phyloP scores from a whole-genome alignment of 164 flowering plant genomes.

The Taxillus chinensis region DNA sequence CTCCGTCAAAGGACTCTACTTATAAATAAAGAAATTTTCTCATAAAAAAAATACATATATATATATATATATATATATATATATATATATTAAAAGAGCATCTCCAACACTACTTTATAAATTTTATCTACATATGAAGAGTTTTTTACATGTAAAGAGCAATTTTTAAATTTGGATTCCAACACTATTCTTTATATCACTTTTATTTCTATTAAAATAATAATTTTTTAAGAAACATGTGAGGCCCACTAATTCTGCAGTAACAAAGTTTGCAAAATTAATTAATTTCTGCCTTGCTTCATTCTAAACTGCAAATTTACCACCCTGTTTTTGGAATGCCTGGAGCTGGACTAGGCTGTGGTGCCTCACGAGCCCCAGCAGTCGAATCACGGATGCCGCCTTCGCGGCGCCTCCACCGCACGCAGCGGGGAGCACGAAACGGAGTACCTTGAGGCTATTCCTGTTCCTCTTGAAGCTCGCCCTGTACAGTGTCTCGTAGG shows the following conservation, averaged over 20 bases:
- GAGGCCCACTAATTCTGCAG: no score
- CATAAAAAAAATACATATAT: neutral
- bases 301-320: no score
- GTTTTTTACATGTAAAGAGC: no score
- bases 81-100: conserved; percentile 44
- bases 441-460: neutral
- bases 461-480: neutral
- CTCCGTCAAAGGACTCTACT: neutral
- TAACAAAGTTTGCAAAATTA: no score
- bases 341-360: neutral
- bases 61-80: neutral
- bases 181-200: no score
- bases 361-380: neutral
- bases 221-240: no score
- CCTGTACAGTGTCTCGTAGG: neutral
- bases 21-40: neutral
- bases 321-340: no score
- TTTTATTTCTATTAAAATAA: no score
- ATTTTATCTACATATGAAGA: no score
- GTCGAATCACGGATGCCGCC: neutral
- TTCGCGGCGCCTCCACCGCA: neutral
- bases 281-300: no score
- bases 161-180: no score
- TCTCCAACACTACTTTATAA: no score
- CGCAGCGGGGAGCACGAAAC: neutral